phyloP scores from a whole-genome alignment of 2,329 filamentous ascomycete species.

The Scedosporium apiospermum region DNA sequence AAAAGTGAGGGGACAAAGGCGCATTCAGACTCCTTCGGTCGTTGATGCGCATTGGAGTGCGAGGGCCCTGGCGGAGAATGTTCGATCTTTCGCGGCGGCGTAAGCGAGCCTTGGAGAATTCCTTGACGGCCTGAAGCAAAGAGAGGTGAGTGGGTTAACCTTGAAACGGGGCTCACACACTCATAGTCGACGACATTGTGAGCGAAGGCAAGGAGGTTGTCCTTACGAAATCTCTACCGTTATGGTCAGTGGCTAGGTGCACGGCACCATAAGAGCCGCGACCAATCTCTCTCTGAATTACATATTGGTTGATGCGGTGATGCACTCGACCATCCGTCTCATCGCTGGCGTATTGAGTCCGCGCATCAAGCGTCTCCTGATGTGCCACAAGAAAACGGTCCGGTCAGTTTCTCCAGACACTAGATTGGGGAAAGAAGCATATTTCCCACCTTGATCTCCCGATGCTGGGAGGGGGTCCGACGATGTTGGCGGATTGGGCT shows the following conservation, averaged over 20 bases:
- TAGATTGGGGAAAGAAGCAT: conserved; percentile 7
- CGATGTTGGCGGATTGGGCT: conserved; percentile 50
- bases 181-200: not conserved
- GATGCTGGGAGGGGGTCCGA: conserved; percentile 47
- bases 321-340: conserved; percentile 72
- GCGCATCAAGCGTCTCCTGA: conserved; percentile 85
- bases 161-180: too few relatives aligned
- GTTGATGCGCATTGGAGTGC: conserved; percentile 31
- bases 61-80: conserved; percentile 52
- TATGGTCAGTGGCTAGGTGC: conserved; percentile 82
- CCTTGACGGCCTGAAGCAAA: conserved; percentile 70
- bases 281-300: conserved; percentile 92
- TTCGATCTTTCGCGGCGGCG: conserved; percentile 86
- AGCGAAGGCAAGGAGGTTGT: not conserved
- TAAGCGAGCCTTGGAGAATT: conserved; percentile 89
- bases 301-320: conserved; percentile 89
- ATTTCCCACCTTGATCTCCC: conserved; percentile 42
- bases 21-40: conserved; percentile 17
- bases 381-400: not conserved
- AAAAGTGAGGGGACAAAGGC: conserved; percentile 17
- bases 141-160: conserved; percentile 10
- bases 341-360: conserved; percentile 77
- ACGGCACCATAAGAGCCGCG: conserved; percentile 91
- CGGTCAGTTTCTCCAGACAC: too few relatives aligned
- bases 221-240: conserved; percentile 83